A percentile compares a stretch with the other conserved stretches of the same genome.
Conservation (phyloP, 1,284 basidiomycete genomes). For the Vanrija humicola region DNA sequence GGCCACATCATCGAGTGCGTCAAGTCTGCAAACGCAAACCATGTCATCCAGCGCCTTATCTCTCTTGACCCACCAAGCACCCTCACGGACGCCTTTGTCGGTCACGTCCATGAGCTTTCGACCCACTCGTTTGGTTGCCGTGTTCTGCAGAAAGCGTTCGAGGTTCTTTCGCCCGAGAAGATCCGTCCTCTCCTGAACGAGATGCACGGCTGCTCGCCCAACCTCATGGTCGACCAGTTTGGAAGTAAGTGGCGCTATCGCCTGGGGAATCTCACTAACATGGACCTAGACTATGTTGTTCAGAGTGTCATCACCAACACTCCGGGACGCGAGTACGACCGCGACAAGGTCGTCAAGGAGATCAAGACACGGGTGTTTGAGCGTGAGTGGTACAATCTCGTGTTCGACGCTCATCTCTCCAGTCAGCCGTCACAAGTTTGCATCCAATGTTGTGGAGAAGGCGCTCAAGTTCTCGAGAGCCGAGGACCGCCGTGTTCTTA, state of each 20-base stretch:
- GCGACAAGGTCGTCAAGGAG: constrained; percentile 62
- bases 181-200: constrained; percentile 77
- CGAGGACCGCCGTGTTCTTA: constrained; percentile 62
- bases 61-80: constrained; percentile 70
- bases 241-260: constrained; percentile 61
- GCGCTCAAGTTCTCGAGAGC: constrained; percentile 66
- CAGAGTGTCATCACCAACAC: constrained; percentile 77
- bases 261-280: too few species aligned
- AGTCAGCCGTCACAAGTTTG: constrained; percentile 87
- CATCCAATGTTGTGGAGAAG: constrained; percentile 95
- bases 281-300: constrained; percentile 72
- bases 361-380: constrained; percentile 73
- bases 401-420: not conserved
- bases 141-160: constrained; percentile 89
- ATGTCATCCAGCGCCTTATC: constrained; percentile 69
- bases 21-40: constrained; percentile 91
- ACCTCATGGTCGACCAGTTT: constrained; percentile 81
- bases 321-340: constrained; percentile 68
- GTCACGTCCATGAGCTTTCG: constrained; percentile 77
- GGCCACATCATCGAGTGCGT: constrained; percentile 80
- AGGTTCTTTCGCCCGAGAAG: constrained; percentile 69
- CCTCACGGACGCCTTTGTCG: constrained; percentile 73
- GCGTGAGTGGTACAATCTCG: constrained; percentile 33
- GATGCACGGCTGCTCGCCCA: constrained; percentile 65
- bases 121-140: constrained; percentile 93